Percentiles rank a stretch among this genome's conserved stretches.
phyloP scores from a whole-genome alignment of 1,284 basidiomycete species.

The Ceratobasidium sp. region DNA sequence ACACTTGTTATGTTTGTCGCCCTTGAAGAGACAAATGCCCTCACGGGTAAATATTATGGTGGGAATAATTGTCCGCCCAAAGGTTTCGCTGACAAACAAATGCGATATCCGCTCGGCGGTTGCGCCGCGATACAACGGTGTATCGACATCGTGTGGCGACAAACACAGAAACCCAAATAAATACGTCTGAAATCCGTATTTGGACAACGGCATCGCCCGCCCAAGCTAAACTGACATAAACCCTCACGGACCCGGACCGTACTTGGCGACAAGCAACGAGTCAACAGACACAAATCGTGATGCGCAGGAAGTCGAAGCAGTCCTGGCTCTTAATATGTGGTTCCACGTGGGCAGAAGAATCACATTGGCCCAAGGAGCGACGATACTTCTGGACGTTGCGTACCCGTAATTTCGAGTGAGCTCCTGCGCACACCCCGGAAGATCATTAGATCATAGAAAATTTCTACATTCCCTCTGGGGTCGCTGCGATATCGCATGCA shows the following conservation, averaged over 20 bases:
- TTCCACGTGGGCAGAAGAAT: conserved; percentile 40
- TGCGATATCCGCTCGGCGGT: not conserved
- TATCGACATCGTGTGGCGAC: not conserved
- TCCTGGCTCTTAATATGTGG: not conserved
- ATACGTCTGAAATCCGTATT: conserved; percentile 10
- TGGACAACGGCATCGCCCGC: conserved; percentile 16
- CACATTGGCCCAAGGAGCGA: conserved; percentile 18
- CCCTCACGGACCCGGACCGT: conserved; percentile 1
- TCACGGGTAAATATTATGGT: not conserved
- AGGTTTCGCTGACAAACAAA: conserved; percentile 7
- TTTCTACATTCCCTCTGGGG: conserved; percentile 13
- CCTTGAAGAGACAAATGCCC: conserved; percentile 19
- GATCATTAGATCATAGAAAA: conserved; percentile 24
- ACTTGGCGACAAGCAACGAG: conserved; percentile 13
- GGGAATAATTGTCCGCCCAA: not conserved
- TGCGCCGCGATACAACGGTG: conserved; percentile 6
- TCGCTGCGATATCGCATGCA: conserved; percentile 23
- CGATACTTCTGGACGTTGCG: conserved; percentile 1
- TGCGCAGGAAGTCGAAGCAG: conserved; percentile 6
- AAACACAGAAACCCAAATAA: conserved; percentile 12
- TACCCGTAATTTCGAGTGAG: conserved; percentile 27
- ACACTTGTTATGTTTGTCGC: conserved; percentile 19
- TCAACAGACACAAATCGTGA: not conserved
- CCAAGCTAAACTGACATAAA: not conserved
- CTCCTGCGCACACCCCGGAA: not conserved